phyloP scores from a whole-genome alignment of 2,329 filamentous ascomycete species.

The Ceratocystis lukuohia region DNA sequence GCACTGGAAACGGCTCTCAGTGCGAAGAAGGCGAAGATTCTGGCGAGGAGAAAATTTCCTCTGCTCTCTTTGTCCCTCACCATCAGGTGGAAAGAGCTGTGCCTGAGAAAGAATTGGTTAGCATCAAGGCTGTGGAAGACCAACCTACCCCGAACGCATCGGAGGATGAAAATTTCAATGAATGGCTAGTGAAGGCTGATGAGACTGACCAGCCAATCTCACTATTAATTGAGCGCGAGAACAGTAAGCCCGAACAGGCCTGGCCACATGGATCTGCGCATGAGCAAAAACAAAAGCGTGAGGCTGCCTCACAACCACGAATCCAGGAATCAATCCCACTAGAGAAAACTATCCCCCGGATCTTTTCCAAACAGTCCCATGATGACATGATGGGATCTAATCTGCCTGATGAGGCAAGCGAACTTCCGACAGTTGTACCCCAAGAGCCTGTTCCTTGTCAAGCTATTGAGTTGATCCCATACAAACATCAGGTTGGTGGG shows the following conservation, averaged over 20 bases:
- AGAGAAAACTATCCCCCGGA: background rate
- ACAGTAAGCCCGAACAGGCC: background rate
- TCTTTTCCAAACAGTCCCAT: background rate
- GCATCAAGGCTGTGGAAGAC: conserved; percentile 1
- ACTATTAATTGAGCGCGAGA: background rate
- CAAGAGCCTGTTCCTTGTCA: conserved; percentile 46
- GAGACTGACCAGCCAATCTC: conserved; percentile 28
- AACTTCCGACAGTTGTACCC: conserved; percentile 16
- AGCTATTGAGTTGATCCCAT: conserved; percentile 91
- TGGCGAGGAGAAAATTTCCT: conserved; percentile 76
- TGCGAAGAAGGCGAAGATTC: conserved; percentile 43
- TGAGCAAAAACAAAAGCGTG: conserved; percentile 5
- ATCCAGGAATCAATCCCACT: background rate
- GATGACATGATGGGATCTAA: background rate
- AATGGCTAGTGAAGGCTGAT: conserved; percentile 47
- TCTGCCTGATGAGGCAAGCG: conserved; percentile 6
- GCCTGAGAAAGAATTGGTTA: background rate
- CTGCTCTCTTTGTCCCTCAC: conserved; percentile 69
- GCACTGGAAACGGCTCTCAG: conserved; percentile 26
- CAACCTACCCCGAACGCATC: conserved; percentile 15
- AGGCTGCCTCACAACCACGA: background rate
- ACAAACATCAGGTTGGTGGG: conserved; percentile 92
- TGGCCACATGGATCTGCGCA: background rate
- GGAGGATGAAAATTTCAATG: conserved; percentile 30
- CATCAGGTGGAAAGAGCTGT: conserved; percentile 28